Evolutionary conservation across 1,139 yeast species (phyloP).

Genomic region (Fermentozyma sake): DNA sequence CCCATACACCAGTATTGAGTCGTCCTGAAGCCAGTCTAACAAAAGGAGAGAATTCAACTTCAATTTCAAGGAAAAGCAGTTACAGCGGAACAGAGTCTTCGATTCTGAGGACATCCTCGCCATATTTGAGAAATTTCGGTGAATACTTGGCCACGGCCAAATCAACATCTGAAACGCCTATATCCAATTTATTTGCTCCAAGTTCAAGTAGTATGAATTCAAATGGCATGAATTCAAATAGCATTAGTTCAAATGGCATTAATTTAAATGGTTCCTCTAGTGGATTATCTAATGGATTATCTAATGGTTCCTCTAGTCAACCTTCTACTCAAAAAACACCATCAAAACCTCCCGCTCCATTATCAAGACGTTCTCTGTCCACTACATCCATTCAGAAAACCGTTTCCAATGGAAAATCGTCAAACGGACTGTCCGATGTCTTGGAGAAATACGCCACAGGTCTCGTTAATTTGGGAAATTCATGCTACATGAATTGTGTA

Average conservation of each 20-base stretch:
- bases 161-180: constrained; percentile 13
- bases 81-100: constrained; percentile 3
- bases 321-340: too few species aligned
- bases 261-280: too few species aligned
- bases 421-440: too few species aligned
- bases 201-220: constrained; percentile 1
- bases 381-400: too few species aligned
- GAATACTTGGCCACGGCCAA: constrained; percentile 39
- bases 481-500: constrained; percentile 91
- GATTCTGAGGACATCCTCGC: constrained; percentile 12
- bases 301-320: too few species aligned
- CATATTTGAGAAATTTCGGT: constrained; percentile 35
- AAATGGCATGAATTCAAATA: too few species aligned
- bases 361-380: too few species aligned
- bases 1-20: constrained; percentile 11
- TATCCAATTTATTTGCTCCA: constrained; percentile 1
- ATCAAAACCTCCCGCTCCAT: too few species aligned
- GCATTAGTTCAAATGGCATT: too few species aligned
- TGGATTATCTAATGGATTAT: too few species aligned
- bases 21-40: constrained; percentile 23
- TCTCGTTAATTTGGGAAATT: constrained; percentile 77
- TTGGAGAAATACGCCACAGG: constrained; percentile 49
- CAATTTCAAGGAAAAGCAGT: constrained; percentile 3
- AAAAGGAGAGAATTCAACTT: constrained; percentile 11
- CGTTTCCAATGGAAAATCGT: too few species aligned